Evolutionary conservation across 495 filamentous ascomycete genomes (phyloP).

Genomic region (Mytilinidion resinicola): DNA sequence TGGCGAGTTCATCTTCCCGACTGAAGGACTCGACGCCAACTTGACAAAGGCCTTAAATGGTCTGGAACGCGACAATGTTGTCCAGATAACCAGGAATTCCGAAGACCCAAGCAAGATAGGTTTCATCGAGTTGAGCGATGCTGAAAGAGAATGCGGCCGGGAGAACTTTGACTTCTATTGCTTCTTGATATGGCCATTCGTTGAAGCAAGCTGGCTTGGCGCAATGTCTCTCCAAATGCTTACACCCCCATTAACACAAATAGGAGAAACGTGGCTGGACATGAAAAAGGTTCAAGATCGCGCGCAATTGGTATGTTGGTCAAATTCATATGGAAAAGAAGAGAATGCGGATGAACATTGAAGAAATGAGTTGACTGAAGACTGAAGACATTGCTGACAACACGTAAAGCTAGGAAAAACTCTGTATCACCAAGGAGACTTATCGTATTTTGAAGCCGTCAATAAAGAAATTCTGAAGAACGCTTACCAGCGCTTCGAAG

Average conservation of each 20-base stretch:
- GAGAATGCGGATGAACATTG: background rate
- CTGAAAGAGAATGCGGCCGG: conserved; percentile 67
- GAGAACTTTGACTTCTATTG: conserved; percentile 99
- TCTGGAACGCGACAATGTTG: conserved; percentile 75
- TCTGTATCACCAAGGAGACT: conserved; percentile 92
- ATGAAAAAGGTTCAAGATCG: conserved; percentile 69
- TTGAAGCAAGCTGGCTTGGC: conserved; percentile 87
- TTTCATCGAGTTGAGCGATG: conserved; percentile 65
- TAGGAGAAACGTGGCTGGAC: conserved; percentile 69
- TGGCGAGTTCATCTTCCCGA: conserved; percentile 93
- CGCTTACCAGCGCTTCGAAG: conserved; percentile 77
- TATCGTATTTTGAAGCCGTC: conserved; percentile 94
- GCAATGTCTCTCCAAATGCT: conserved; percentile 80
- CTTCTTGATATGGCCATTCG: conserved; percentile 96
- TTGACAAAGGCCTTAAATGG: conserved; percentile 69
- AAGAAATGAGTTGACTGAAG: background rate
- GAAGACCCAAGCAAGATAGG: conserved; percentile 44
- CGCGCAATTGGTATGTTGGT: conserved; percentile 64
- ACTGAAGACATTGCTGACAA: background rate
- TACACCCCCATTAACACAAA: conserved; percentile 58
- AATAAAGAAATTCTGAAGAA: conserved; percentile 97
- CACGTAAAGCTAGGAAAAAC: conserved; percentile 76
- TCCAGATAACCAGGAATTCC: conserved; percentile 57
- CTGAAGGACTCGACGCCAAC: conserved; percentile 72
- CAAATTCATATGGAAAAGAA: background rate